Percentiles rank a stretch among this genome's conserved stretches.
These are phyloP conservation scores for Rhododendron griersonianum DNA, from an alignment of 148 eudicot species.

Conservation along the genomic window DNA sequence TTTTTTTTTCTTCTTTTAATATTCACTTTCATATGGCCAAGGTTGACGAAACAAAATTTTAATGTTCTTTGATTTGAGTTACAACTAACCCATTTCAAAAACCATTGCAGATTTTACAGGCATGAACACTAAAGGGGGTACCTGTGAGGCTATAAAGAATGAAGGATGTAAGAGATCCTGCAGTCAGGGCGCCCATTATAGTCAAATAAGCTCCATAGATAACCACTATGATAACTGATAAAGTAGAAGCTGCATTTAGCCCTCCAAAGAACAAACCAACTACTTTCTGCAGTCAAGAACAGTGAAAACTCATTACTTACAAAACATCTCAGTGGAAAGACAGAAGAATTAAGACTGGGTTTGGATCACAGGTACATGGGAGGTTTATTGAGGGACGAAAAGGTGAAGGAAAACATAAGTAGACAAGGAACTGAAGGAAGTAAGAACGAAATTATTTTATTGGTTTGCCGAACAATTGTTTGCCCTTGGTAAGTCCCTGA, in stretches of 20 bases:
- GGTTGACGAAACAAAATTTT: background rate
- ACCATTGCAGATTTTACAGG: background rate
- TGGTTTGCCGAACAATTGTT: background rate
- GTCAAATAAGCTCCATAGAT: slow-evolving; percentile 10
- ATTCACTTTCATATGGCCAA: background rate
- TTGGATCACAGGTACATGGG: background rate
- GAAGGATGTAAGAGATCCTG: slow-evolving; percentile 16
- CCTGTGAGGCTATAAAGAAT: slow-evolving; percentile 17
- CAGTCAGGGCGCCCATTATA: slow-evolving; percentile 9
- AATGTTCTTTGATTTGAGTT: background rate
- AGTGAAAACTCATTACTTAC: background rate
- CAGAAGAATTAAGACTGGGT: background rate
- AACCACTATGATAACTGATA: slow-evolving; percentile 5
- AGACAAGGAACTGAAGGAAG: background rate
- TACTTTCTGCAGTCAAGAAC: slow-evolving; percentile 1
- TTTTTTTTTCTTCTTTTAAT: background rate
- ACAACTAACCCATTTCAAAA: background rate
- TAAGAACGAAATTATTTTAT: background rate
- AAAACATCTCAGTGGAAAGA: background rate
- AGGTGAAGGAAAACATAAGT: background rate
- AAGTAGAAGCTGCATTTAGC: slow-evolving; percentile 13
- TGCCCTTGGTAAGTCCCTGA: background rate
- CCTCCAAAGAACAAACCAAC: slow-evolving; percentile 11
- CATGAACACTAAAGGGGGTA: background rate
- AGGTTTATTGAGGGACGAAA: background rate